phyloP scores from a whole-genome alignment of 2,329 filamentous ascomycete species.

The Saccharata proteae region DNA sequence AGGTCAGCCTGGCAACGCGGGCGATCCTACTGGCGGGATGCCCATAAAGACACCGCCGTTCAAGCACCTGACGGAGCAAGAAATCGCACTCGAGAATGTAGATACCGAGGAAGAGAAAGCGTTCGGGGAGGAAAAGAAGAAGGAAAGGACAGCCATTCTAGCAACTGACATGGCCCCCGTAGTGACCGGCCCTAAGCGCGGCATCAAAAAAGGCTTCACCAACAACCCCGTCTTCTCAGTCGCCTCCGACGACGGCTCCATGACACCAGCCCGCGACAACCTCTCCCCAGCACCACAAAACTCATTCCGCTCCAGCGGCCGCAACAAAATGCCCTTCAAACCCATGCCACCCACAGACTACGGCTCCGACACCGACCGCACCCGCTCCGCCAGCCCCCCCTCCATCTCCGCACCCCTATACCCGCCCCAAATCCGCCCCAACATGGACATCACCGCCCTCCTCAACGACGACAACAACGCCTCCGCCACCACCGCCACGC shows the following conservation, averaged over 20 bases:
- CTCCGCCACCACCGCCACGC: constrained; percentile 18
- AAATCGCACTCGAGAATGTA: constrained; percentile 59
- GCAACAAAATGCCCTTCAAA: constrained; percentile 13
- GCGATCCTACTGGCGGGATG: constrained; percentile 30
- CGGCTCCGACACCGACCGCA: constrained; percentile 34
- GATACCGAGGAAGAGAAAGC: constrained; percentile 58
- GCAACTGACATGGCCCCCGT: constrained; percentile 62
- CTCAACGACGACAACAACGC: constrained; percentile 31
- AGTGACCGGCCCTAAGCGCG: constrained; percentile 40
- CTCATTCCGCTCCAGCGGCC: constrained; percentile 16
- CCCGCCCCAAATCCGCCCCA: constrained; percentile 16
- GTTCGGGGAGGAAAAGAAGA: constrained; percentile 62
- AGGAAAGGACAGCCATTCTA: constrained; percentile 59
- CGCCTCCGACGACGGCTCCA: constrained; percentile 25
- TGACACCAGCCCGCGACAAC: constrained; percentile 26
- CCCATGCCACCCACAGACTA: constrained; percentile 23
- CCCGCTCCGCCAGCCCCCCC: constrained; percentile 32
- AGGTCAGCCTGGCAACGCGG: constrained; percentile 26
- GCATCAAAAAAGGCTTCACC: constrained; percentile 35
- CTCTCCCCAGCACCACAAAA: constrained; percentile 26
- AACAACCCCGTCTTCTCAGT: constrained; percentile 31
- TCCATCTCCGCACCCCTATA: constrained; percentile 25
- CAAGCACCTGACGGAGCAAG: constrained; percentile 50
- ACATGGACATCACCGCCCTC: constrained; percentile 37
- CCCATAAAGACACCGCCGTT: constrained; percentile 53